Evolutionary conservation across 2,329 filamentous ascomycete species (phyloP).

Genomic region (Verticillium longisporum): DNA sequence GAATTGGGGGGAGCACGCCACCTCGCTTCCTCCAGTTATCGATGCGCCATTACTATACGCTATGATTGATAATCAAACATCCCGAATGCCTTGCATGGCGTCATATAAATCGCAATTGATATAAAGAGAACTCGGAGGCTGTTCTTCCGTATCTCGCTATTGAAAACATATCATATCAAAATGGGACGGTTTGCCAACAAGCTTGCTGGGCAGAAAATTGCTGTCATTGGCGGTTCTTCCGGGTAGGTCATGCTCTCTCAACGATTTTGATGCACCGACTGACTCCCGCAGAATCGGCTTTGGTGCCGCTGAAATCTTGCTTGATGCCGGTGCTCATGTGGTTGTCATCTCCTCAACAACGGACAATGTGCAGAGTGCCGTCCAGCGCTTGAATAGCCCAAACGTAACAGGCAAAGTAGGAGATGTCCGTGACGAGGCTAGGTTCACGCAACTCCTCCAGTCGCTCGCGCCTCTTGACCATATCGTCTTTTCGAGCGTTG

Average conservation of each 20-base stretch:
- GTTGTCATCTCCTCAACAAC: conserved; percentile 26
- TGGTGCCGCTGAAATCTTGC: conserved; percentile 26
- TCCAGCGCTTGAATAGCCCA: conserved; percentile 16
- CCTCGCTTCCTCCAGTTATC: not conserved
- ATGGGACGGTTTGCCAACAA: conserved; percentile 16
- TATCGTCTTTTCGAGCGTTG: conserved; percentile 28
- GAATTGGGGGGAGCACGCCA: not conserved
- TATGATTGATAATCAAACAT: not conserved
- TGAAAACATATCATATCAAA: not conserved
- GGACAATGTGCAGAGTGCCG: conserved; percentile 21
- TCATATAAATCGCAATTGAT: not conserved
- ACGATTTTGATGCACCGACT: not conserved
- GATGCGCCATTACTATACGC: not conserved
- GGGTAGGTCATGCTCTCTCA: conserved; percentile 15
- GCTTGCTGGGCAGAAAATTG: conserved; percentile 24
- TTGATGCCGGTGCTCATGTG: conserved; percentile 26
- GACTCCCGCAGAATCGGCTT: conserved; percentile 25
- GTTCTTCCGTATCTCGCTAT: not conserved
- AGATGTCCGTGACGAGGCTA: conserved; percentile 25
- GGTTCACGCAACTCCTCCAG: conserved; percentile 21
- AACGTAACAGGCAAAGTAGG: conserved; percentile 21
- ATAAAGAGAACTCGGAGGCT: not conserved
- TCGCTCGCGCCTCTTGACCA: conserved; percentile 27
- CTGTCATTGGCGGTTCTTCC: conserved; percentile 28
- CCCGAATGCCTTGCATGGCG: not conserved